Evolutionary conservation across 306 rosid species (phyloP).

Genomic region (Acacia melanoxylon): DNA sequence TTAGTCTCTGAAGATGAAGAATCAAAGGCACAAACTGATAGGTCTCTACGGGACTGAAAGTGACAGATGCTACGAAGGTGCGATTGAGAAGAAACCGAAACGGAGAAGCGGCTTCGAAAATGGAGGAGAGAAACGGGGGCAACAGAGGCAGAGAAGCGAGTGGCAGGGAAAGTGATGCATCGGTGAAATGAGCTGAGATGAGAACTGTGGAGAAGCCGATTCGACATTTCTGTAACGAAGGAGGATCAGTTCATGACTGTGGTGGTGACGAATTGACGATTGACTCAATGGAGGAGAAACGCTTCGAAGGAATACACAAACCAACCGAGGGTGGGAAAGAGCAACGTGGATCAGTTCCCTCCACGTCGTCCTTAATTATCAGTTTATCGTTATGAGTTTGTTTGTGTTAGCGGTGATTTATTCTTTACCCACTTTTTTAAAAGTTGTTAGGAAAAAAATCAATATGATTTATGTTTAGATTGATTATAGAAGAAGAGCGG

Average conservation of each 20-base stretch:
- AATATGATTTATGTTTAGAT: too few species aligned
- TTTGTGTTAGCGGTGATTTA: too few species aligned
- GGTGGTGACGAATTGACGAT: background rate
- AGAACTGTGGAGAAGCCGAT: slow-evolving; percentile 47
- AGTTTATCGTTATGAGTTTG: background rate
- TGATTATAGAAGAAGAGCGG: too few species aligned
- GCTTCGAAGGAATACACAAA: background rate
- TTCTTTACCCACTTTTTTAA: too few species aligned
- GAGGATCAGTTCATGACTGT: background rate
- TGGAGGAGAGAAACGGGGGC: slow-evolving; percentile 23
- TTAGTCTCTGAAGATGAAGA: slow-evolving; percentile 32
- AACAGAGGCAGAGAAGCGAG: background rate
- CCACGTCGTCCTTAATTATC: slow-evolving; percentile 18
- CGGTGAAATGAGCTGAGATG: slow-evolving; percentile 37
- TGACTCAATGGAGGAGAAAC: background rate
- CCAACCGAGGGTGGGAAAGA: background rate
- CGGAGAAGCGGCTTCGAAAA: slow-evolving; percentile 28
- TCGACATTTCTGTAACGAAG: slow-evolving; percentile 43
- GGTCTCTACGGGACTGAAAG: slow-evolving; percentile 19
- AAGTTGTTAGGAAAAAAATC: too few species aligned
- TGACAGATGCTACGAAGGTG: slow-evolving; percentile 14
- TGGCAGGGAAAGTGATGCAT: slow-evolving; percentile 1
- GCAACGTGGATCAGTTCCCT: background rate
- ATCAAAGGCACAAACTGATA: slow-evolving; percentile 54
- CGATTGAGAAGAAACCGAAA: slow-evolving; percentile 16